Evolutionary conservation across 352 stramenopile genomes (phyloP).

Genomic region (Pythium plurisporium): DNA sequence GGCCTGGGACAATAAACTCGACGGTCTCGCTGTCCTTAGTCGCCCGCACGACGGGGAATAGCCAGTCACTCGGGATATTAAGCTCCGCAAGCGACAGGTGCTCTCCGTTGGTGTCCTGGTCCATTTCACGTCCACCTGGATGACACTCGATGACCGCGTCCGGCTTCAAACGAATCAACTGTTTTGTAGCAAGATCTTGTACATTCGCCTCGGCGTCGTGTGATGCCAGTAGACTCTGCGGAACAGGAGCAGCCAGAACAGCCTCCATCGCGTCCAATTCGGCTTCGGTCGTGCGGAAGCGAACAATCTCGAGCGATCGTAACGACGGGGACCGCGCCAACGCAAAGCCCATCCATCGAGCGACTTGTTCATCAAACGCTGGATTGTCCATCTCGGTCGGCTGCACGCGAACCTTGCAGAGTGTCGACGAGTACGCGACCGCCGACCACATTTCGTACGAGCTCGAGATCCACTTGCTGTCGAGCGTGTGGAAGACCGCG

Average conservation of each 20-base stretch:
- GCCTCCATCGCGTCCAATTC: not conserved
- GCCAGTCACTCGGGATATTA: not conserved
- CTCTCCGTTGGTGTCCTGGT: not conserved
- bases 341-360: not conserved
- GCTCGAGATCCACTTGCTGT: not conserved
- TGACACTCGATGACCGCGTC: not conserved
- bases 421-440: not conserved
- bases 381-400: not conserved
- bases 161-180: not conserved
- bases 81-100: not conserved
- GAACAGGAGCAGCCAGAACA: not conserved
- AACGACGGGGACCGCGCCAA: not conserved
- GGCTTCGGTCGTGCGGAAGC: not conserved
- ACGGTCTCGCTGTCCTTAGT: not conserved
- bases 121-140: no score
- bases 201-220: not conserved
- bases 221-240: not conserved
- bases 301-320: not conserved
- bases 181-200: not conserved
- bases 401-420: not conserved
- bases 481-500: not conserved
- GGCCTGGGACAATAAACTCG: not conserved
- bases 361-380: not conserved
- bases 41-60: not conserved
- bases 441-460: not conserved